phyloP scores from a whole-genome alignment of 2,329 filamentous ascomycete species.

The Penicillium sp. region DNA sequence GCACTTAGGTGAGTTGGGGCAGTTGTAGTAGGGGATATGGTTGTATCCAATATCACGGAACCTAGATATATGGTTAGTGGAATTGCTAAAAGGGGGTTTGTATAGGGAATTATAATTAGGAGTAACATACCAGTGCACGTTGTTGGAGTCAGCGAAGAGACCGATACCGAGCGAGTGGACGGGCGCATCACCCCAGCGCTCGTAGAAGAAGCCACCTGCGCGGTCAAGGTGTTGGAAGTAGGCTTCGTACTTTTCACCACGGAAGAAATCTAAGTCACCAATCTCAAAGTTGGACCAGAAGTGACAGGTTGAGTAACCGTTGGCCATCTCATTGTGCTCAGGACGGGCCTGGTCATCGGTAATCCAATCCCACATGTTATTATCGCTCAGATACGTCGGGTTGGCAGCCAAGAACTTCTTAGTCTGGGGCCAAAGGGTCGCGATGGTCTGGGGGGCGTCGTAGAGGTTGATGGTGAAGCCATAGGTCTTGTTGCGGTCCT shows the following conservation, averaged over 20 bases:
- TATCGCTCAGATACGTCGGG: slow-evolving; percentile 74
- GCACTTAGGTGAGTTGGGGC: slow-evolving; percentile 93
- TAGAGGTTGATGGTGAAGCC: slow-evolving; percentile 98
- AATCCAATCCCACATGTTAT: slow-evolving; percentile 86
- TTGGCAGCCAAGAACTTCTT: slow-evolving; percentile 84
- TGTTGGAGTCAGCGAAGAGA: slow-evolving; percentile 84
- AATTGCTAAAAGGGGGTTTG: background rate
- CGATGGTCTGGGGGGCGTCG: slow-evolving; percentile 83
- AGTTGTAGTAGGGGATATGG: slow-evolving; percentile 98
- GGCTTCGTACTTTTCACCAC: slow-evolving; percentile 84
- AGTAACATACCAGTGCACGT: slow-evolving; percentile 79
- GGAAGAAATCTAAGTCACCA: slow-evolving; percentile 88
- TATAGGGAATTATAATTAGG: background rate
- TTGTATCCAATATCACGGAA: slow-evolving; percentile 99
- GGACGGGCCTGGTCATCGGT: slow-evolving; percentile 75
- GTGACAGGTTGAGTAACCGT: slow-evolving; percentile 96
- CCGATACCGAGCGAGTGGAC: slow-evolving; percentile 93
- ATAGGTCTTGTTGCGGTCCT: slow-evolving; percentile 97
- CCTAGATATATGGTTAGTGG: slow-evolving; percentile 53
- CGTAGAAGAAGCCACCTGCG: slow-evolving; percentile 96
- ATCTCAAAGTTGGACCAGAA: slow-evolving; percentile 99
- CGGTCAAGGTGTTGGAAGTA: slow-evolving; percentile 95
- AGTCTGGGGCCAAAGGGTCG: slow-evolving; percentile 93
- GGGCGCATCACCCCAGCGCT: slow-evolving; percentile 96
- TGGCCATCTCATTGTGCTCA: slow-evolving; percentile 74